These are phyloP conservation scores for Colletotrichum sp. DNA, from an alignment of 2,329 filamentous ascomycete species.

Conservation along the genomic window DNA sequence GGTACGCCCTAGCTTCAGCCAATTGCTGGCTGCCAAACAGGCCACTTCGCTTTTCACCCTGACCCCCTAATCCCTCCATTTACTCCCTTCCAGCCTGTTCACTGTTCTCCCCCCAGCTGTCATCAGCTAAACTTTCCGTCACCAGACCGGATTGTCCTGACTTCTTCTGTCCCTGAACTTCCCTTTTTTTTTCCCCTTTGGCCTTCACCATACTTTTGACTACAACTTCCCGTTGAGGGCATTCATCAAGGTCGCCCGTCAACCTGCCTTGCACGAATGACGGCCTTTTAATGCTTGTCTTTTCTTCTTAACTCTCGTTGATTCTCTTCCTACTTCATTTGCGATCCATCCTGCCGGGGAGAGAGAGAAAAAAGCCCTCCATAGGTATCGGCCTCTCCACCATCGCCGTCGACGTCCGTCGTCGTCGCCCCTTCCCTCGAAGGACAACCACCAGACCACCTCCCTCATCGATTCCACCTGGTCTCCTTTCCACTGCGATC, in stretches of 20 bases:
- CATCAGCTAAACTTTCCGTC: conserved; percentile 22
- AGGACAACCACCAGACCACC: not conserved
- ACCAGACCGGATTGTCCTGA: conserved; percentile 1
- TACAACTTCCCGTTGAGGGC: conserved; percentile 23
- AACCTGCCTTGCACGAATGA: conserved; percentile 23
- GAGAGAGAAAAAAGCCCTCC: not conserved
- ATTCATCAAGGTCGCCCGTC: conserved; percentile 8
- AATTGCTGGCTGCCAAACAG: conserved; percentile 25
- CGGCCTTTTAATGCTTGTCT: conserved; percentile 45
- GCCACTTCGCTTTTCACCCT: conserved; percentile 40
- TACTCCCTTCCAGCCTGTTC: conserved; percentile 21
- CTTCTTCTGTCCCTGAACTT: not conserved
- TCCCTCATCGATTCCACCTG: not conserved
- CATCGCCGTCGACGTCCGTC: not conserved
- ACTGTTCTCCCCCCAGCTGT: conserved; percentile 4
- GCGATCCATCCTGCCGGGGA: not conserved
- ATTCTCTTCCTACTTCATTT: not conserved
- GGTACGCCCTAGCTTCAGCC: conserved; percentile 11
- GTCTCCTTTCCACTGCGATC: not conserved
- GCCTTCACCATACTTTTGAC: not conserved
- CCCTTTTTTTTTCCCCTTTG: conserved; percentile 1
- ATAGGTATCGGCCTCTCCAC: not conserved
- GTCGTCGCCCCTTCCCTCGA: not conserved
- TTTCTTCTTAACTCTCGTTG: conserved; percentile 48
- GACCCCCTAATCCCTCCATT: conserved; percentile 14